A percentile compares a stretch with the other conserved stretches of the same genome.
Evolutionary conservation across 1,284 basidiomycete genomes (phyloP).

Genomic region (Sphagnurus paluster): DNA sequence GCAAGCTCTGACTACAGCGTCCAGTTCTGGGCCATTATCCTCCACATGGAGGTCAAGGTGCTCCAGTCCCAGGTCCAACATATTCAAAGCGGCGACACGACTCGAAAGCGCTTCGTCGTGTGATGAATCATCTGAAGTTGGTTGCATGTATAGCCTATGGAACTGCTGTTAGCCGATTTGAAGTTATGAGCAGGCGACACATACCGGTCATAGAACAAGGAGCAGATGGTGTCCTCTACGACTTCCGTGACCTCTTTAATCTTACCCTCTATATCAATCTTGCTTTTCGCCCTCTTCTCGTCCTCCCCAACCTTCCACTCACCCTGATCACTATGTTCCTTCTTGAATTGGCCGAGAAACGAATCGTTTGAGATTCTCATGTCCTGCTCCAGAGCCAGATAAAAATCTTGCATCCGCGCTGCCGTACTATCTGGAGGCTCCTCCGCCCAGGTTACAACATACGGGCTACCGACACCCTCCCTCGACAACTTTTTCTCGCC

Average conservation of each 20-base stretch:
- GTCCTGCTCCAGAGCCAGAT: slow-evolving; percentile 47
- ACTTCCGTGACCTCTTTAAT: slow-evolving; percentile 63
- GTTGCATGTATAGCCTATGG: slow-evolving; percentile 41
- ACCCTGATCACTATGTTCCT: slow-evolving; percentile 24
- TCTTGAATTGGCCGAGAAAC: slow-evolving; percentile 16
- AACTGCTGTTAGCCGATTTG: not conserved
- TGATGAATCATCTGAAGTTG: slow-evolving; percentile 74
- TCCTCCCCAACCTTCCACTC: slow-evolving; percentile 26
- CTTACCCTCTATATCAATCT: slow-evolving; percentile 37
- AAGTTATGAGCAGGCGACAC: slow-evolving; percentile 15
- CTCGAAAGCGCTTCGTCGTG: slow-evolving; percentile 89
- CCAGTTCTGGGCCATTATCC: slow-evolving; percentile 55
- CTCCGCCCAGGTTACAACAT: slow-evolving; percentile 38
- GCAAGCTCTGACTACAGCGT: slow-evolving; percentile 68
- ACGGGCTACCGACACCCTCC: slow-evolving; percentile 23
- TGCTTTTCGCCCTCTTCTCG: slow-evolving; percentile 28
- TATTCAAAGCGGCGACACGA: slow-evolving; percentile 86
- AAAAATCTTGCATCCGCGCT: slow-evolving; percentile 73
- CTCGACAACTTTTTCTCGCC: slow-evolving; percentile 20
- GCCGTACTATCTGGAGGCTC: slow-evolving; percentile 54
- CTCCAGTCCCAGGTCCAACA: slow-evolving; percentile 82
- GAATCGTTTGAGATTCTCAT: slow-evolving; percentile 26
- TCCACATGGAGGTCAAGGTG: slow-evolving; percentile 82
- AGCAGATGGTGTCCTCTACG: slow-evolving; percentile 71
- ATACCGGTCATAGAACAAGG: slow-evolving; percentile 72